phyloP scores from a whole-genome alignment of 2,329 filamentous ascomycete genomes.

The Davidsoniella eucalypti region DNA sequence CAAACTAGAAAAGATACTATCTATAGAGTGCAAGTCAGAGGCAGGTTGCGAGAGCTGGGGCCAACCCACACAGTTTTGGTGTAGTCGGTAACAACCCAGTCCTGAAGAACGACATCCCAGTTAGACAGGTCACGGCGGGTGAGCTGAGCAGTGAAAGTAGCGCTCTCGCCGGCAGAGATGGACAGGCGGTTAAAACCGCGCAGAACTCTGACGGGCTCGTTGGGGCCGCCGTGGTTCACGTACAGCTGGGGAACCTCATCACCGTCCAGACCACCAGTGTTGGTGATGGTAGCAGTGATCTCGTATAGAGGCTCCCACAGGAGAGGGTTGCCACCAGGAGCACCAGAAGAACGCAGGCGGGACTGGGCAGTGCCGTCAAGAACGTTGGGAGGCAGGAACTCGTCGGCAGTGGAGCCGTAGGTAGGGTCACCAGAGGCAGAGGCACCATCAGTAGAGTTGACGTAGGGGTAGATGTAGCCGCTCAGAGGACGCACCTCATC shows the following conservation, averaged over 20 bases:
- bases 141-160: slow-evolving; percentile 49
- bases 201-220: slow-evolving; percentile 50
- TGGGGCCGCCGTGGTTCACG: slow-evolving; percentile 60
- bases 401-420: slow-evolving; percentile 40
- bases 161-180: slow-evolving; percentile 52
- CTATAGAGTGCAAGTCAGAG: slow-evolving; percentile 23
- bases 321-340: slow-evolving; percentile 45
- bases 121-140: slow-evolving; percentile 72
- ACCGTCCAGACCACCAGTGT: slow-evolving; percentile 48
- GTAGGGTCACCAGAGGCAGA: slow-evolving; percentile 39
- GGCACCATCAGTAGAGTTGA: slow-evolving; percentile 44
- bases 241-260: slow-evolving; percentile 68
- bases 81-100: slow-evolving; percentile 53
- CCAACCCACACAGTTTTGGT: slow-evolving; percentile 40
- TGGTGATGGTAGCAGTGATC: slow-evolving; percentile 51
- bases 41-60: slow-evolving; percentile 37
- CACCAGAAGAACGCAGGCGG: slow-evolving; percentile 31
- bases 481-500: slow-evolving; percentile 32
- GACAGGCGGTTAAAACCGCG: slow-evolving; percentile 65
- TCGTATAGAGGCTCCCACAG: slow-evolving; percentile 56
- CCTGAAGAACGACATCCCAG: slow-evolving; percentile 65
- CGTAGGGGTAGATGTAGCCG: slow-evolving; percentile 53
- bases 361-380: slow-evolving; percentile 40
- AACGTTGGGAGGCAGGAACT: slow-evolving; percentile 45
- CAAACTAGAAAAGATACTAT: background rate